These are phyloP conservation scores for Pseudogymnoascus sp. DNA, from an alignment of 2,329 filamentous ascomycete species.

Conservation along the genomic window DNA sequence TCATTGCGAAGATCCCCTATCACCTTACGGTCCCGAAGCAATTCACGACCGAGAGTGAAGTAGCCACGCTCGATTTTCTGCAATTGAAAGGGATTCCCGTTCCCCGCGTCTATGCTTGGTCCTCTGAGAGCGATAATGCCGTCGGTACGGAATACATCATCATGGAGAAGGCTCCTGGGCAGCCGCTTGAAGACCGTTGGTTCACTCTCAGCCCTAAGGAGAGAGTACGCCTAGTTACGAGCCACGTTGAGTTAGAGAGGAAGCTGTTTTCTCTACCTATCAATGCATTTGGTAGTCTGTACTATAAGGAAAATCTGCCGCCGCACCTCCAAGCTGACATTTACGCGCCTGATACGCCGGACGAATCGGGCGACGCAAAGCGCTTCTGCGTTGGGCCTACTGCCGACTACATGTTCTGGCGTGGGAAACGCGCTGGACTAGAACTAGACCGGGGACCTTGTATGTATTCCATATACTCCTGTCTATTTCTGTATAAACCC, in stretches of 20 bases:
- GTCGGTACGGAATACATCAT: slow-evolving; percentile 34
- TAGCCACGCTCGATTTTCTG: slow-evolving; percentile 17
- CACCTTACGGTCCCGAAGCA: slow-evolving; percentile 11
- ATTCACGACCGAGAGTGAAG: slow-evolving; percentile 15
- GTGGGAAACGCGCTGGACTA: neutral
- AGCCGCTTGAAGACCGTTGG: slow-evolving; percentile 25
- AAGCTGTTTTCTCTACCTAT: slow-evolving; percentile 12
- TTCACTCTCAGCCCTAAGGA: slow-evolving; percentile 10
- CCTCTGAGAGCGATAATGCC: slow-evolving; percentile 27
- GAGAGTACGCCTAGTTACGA: slow-evolving; percentile 10
- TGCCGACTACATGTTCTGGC: neutral
- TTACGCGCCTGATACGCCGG: neutral
- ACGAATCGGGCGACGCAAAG: neutral
- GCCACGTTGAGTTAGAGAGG: slow-evolving; percentile 7
- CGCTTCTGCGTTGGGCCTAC: neutral
- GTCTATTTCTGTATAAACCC: neutral
- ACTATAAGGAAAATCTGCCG: slow-evolving; percentile 9
- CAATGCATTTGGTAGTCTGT: slow-evolving; percentile 13
- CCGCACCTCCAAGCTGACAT: neutral
- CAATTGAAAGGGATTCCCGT: slow-evolving; percentile 33
- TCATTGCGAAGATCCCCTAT: slow-evolving; percentile 13
- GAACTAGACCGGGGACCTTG: neutral
- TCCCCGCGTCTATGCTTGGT: slow-evolving; percentile 37
- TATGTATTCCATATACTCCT: neutral
- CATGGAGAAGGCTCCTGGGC: slow-evolving; percentile 31